Base-by-base conservation (phyloP, 495 filamentous ascomycete species). In the Aspergillus baeticus region DNA sequence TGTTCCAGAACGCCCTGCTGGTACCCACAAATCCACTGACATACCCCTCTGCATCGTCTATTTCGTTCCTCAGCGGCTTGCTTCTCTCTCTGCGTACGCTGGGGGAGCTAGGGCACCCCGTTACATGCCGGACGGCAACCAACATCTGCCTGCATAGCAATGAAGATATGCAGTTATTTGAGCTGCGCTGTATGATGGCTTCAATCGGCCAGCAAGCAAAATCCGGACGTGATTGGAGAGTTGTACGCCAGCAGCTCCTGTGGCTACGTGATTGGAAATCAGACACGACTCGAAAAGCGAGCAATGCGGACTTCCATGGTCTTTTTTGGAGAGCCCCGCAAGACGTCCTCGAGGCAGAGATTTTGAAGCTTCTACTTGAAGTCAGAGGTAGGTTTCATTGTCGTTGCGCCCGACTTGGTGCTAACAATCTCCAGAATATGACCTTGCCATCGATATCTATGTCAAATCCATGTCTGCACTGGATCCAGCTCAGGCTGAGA, bases 231-330 rank as follows among this genome's bases (percentile, higher is more conserved):
- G 82, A 86, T 45, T 96, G 92, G 92, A 74, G 74, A 35, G 70
- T 70, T 20, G 76, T 82, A 7, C 79, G 90, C 35, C 78, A 83
- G 47, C 83, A 88, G 63, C 66, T 96, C 14, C 70, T 93, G 2
- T 96, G 92, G 92, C 81, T 96, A 26, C 82, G 84, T 62, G 82
- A 85, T 66, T 96, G 92, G 92, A 87, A 84, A 20, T 72, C 76
- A 2, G 79, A 82, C 10, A 60, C 58, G 2, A 78, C 81, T 14
- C 58, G 67, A 50, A 66, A 59, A 49, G 13, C 68, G 2, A 61
- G 51, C 42, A 55, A 48, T 43, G 54, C 54, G 10, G 50, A 49
- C 6, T 74, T 75, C 42, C 76, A 78, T 54, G 92, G 92, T 1
- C 72, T 95, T 14, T 87, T 96, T 57, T 85, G 88, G 62, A 81